These are phyloP conservation scores for Mucor circinelloides DNA, from an alignment of 371 early-diverging fungal species.

Conservation along the genomic window DNA sequence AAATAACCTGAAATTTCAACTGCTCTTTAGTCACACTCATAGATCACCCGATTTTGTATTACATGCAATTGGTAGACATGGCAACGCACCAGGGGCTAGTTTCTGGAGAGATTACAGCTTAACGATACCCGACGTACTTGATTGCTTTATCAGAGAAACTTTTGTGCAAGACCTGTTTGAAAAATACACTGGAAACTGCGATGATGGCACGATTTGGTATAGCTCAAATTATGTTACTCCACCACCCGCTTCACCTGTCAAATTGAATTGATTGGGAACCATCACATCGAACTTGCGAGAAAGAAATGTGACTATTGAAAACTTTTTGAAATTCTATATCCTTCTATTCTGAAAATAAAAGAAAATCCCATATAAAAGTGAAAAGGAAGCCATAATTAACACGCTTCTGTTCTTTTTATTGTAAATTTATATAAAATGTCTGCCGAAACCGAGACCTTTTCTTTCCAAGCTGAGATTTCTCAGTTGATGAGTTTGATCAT, in stretches of 20 bases:
- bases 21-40: constrained; percentile 31
- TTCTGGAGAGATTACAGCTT: constrained; percentile 54
- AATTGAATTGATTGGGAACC: background rate
- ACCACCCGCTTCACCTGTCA: background rate
- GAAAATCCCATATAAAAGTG: constrained; percentile 3
- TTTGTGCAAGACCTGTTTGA: constrained; percentile 47
- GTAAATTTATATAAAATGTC: constrained; percentile 27
- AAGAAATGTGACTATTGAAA: constrained; percentile 26
- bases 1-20: background rate
- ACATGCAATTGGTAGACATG: constrained; percentile 46
- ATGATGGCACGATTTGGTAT: constrained; percentile 22
- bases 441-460: constrained; percentile 69
- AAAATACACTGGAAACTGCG: constrained; percentile 15
- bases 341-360: constrained; percentile 5
- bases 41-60: constrained; percentile 44
- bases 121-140: constrained; percentile 32
- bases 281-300: constrained; percentile 27
- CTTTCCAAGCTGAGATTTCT: constrained; percentile 93
- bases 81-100: constrained; percentile 36
- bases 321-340: constrained; percentile 11
- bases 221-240: background rate
- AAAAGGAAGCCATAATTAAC: background rate
- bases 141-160: constrained; percentile 49
- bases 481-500: constrained; percentile 93
- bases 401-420: constrained; percentile 22